Evolutionary conservation across 2,329 filamentous ascomycete genomes (phyloP).

Genomic region (Ceratocystis eucalypticola): DNA sequence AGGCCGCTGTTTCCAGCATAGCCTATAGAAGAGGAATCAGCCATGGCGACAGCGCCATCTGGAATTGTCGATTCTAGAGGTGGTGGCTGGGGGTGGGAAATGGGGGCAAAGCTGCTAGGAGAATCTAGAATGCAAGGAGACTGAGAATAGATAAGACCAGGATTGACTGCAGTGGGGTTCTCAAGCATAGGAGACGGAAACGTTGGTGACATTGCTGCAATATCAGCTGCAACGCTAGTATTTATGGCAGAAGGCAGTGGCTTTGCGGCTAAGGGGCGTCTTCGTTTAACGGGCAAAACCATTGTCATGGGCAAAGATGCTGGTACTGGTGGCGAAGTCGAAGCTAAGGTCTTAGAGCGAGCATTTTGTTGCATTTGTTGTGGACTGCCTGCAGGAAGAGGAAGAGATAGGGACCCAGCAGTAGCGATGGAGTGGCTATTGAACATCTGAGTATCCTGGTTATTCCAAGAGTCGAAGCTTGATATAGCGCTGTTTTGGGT

Average conservation of each 20-base stretch:
- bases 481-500: not conserved
- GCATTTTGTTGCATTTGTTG: conserved; percentile 20
- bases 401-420: conserved; percentile 12
- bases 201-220: conserved; percentile 28
- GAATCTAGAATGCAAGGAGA: conserved; percentile 35
- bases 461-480: conserved; percentile 10
- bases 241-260: not conserved
- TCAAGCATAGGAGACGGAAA: conserved; percentile 28
- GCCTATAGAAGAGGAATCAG: conserved; percentile 14
- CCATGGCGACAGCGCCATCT: not conserved
- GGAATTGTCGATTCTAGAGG: not conserved
- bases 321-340: conserved; percentile 17
- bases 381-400: conserved; percentile 15
- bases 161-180: conserved; percentile 37
- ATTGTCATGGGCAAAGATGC: conserved; percentile 7
- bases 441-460: conserved; percentile 15
- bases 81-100: not conserved
- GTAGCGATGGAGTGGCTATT: conserved; percentile 15
- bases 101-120: not conserved
- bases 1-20: not conserved
- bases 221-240: not conserved
- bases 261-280: conserved; percentile 15
- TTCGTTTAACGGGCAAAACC: not conserved
- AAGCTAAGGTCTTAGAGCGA: conserved; percentile 9
- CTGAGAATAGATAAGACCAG: conserved; percentile 43